Evolutionary conservation across 2,329 filamentous ascomycete genomes (phyloP), one percentile per base, ranked within the genome.

Genomic region (Sclerotiophoma versabilis): DNA sequence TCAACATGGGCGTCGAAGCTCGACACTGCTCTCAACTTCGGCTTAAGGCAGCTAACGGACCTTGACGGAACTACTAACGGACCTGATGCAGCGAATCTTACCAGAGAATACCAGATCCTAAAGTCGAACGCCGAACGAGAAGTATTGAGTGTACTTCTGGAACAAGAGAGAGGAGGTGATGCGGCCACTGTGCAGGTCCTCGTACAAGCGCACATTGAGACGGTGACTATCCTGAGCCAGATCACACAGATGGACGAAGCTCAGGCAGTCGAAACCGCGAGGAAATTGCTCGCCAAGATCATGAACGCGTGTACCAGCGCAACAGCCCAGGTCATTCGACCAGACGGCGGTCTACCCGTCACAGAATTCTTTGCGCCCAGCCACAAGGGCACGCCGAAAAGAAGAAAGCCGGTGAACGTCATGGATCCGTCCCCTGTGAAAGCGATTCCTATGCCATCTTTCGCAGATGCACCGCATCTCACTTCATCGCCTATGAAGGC

Each of bases 151-250:
- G 87, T 91, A 46, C 85, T 97, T 17, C 75, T 92, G 10, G 92
- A 98, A 49, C 87, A 95, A 66, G 93, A 98, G 59, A 93, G 89
- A 76, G 82, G 84, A 22, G 89, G 88, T 11, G 92, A 97, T 70
- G 85, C 88, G 17, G 86, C 84, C 15, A 85, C 90, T 61, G 82
- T 96, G 68, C 93, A 97, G 75, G 84, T 91, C 43, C 83, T 99
- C 49, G 84, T 98, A 10, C 88, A 90, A 47, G 91, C 93, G 11
- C 93, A 98, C 68, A 96, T 99, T 64, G 93, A 97, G 67, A 93
- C 93, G 2, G 84, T 98, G 57, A 82, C 91, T 4, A 91, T 92
- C 0, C 84, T 99, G 48, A 87, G 89, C 49, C 90, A 91, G 62
- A 91, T 95, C 20, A 84, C 93, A 63, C 81, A 84, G 29, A 92